Evolutionary conservation across 2,329 filamentous ascomycete genomes (phyloP).

Genomic region (Neofusicoccum sp.): DNA sequence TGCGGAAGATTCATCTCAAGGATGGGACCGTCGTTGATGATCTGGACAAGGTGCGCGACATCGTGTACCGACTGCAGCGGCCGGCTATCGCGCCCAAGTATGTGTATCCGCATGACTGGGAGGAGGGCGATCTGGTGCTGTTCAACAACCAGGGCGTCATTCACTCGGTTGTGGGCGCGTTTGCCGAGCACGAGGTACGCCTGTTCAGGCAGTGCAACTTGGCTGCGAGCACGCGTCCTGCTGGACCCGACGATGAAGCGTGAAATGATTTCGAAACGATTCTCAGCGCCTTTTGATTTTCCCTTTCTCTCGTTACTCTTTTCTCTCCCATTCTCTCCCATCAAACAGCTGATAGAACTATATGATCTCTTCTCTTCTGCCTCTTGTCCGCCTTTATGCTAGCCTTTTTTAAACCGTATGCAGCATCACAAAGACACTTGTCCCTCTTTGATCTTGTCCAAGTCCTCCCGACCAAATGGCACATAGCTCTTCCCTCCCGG

Average conservation of each 20-base stretch:
- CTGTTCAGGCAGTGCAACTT: constrained; percentile 78
- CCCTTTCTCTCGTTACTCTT: too few relatives aligned
- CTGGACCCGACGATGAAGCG: constrained; percentile 1
- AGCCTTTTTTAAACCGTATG: not conserved
- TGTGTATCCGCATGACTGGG: constrained; percentile 75
- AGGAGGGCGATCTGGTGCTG: constrained; percentile 71
- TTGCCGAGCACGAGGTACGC: constrained; percentile 69
- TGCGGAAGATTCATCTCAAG: constrained; percentile 65
- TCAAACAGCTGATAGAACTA: not conserved
- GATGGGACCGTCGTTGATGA: constrained; percentile 70
- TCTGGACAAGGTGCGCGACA: constrained; percentile 62
- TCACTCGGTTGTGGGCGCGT: constrained; percentile 73
- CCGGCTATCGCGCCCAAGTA: constrained; percentile 66
- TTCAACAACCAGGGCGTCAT: constrained; percentile 77
- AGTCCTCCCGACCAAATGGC: constrained; percentile 39
- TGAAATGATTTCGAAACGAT: not conserved
- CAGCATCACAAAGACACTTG: constrained; percentile 25
- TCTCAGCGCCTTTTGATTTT: too few relatives aligned
- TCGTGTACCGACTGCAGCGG: constrained; percentile 69
- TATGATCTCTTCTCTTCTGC: not conserved
- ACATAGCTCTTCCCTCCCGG: constrained; percentile 34
- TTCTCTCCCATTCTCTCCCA: too few relatives aligned
- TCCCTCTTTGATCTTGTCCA: constrained; percentile 32
- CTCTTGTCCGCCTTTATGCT: not conserved
- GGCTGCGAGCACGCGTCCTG: constrained; percentile 52